Conservation (phyloP, 805 yeast genomes). For the Kodamaea neixiangensis region DNA sequence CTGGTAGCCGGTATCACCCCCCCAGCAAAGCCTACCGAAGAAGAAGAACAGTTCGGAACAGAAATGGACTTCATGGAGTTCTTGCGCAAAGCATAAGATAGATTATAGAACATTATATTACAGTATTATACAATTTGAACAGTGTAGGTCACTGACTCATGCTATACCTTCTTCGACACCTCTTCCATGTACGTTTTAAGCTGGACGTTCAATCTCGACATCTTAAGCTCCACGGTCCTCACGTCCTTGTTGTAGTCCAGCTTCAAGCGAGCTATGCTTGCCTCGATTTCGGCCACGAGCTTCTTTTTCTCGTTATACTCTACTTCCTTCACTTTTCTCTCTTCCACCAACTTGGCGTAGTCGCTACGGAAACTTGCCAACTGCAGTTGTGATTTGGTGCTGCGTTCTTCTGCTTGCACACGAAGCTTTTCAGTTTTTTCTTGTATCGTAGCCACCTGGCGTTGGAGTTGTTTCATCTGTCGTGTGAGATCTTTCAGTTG, state of each 20-base stretch:
- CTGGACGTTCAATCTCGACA: slow-evolving; percentile 56
- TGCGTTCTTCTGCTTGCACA: slow-evolving; percentile 47
- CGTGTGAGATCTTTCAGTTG: slow-evolving; percentile 43
- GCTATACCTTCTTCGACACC: slow-evolving; percentile 38
- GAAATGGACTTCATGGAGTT: slow-evolving; percentile 52
- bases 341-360: slow-evolving; percentile 50
- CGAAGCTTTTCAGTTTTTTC: slow-evolving; percentile 49
- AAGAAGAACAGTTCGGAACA: slow-evolving; percentile 14
- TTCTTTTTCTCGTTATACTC: slow-evolving; percentile 51
- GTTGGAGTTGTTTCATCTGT: slow-evolving; percentile 46
- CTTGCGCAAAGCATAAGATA: slow-evolving; percentile 35
- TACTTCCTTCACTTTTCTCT: slow-evolving; percentile 48
- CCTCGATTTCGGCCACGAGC: slow-evolving; percentile 46
- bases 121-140: slow-evolving; percentile 18
- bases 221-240: slow-evolving; percentile 53
- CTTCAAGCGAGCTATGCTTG: slow-evolving; percentile 38
- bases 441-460: slow-evolving; percentile 50
- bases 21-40: slow-evolving; percentile 12
- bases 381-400: slow-evolving; percentile 41
- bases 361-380: slow-evolving; percentile 46
- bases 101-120: slow-evolving; percentile 9
- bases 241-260: slow-evolving; percentile 53
- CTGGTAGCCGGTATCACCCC: not conserved
- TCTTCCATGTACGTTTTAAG: slow-evolving; percentile 54
- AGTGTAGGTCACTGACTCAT: too few species aligned